Evolutionary conservation across 202 grass and related monocot species (phyloP).

Genomic region (Schoenoplectus triqueter): DNA sequence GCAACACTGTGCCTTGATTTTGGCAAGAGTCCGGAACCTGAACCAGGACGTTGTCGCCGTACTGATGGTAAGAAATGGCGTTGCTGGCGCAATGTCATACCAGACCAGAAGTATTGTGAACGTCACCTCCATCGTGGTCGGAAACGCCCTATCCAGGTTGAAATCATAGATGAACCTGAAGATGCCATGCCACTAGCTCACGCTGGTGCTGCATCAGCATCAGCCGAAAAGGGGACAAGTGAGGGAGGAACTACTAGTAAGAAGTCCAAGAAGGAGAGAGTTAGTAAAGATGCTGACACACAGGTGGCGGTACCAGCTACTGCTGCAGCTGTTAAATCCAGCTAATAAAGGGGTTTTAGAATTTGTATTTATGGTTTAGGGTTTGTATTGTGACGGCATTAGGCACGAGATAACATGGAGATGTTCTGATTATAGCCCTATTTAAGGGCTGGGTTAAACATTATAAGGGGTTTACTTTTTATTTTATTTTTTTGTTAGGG

Average conservation of each 20-base stretch:
- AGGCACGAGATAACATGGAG: conserved; percentile 24
- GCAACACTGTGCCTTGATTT: conserved; percentile 82
- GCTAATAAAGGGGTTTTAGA: conserved; percentile 43
- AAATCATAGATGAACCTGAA: conserved; percentile 66
- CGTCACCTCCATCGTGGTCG: conserved; percentile 88
- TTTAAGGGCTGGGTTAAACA: conserved; percentile 33
- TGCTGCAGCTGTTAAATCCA: conserved; percentile 62
- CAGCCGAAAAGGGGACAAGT: conserved; percentile 39
- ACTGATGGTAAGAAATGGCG: conserved; percentile 94
- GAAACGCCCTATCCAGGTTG: conserved; percentile 70
- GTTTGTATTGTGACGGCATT: conserved; percentile 37
- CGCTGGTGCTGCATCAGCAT: conserved; percentile 36
- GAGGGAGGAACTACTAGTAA: conserved; percentile 50
- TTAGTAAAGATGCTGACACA: conserved; percentile 50
- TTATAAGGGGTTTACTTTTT: conserved; percentile 26
- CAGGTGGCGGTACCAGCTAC: conserved; percentile 65
- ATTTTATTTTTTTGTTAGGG: conserved; percentile 27
- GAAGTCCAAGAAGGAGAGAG: conserved; percentile 60
- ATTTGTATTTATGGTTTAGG: conserved; percentile 29
- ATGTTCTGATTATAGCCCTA: conserved; percentile 32
- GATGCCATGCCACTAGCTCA: conserved; percentile 42
- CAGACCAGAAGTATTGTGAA: conserved; percentile 82
- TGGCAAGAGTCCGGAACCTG: conserved; percentile 69
- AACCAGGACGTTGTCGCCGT: conserved; percentile 79
- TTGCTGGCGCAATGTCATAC: conserved; percentile 72